Conservation (phyloP, 2,329 filamentous ascomycete genomes). For the Clarireedia monteithiana region DNA sequence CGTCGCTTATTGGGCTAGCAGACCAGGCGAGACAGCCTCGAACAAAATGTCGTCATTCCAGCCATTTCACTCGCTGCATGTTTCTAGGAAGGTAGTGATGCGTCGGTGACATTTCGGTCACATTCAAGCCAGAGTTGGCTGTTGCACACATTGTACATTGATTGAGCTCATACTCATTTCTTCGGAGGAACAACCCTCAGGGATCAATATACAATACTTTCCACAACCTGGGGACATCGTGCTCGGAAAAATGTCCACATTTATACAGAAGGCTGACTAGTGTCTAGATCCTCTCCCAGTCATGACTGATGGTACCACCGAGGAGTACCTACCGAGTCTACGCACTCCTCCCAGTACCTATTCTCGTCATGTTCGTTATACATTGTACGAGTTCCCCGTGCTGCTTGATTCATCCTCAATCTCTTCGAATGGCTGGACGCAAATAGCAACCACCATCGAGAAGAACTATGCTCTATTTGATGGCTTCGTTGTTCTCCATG, state of each 20-base stretch:
- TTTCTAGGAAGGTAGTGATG: not conserved
- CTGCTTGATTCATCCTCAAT: slow-evolving; percentile 66
- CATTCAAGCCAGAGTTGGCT: not conserved
- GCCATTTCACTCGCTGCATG: not conserved
- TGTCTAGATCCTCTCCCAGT: slow-evolving; percentile 27
- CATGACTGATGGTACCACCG: slow-evolving; percentile 19
- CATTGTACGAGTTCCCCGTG: slow-evolving; percentile 59
- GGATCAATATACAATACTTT: no score
- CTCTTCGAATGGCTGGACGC: slow-evolving; percentile 61
- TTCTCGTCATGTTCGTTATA: slow-evolving; percentile 57
- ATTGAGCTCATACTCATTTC: not conserved
- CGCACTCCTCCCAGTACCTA: slow-evolving; percentile 58
- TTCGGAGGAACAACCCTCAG: no score
- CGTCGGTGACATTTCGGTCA: not conserved
- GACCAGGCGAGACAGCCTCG: not conserved
- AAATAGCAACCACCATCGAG: slow-evolving; percentile 51
- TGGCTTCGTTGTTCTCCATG: slow-evolving; percentile 65
- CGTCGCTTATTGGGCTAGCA: not conserved
- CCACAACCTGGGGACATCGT: not conserved
- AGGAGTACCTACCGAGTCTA: slow-evolving; percentile 24
- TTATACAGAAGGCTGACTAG: not conserved
- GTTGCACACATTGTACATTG: slow-evolving; percentile 1
- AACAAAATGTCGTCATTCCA: not conserved
- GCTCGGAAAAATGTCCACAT: not conserved
- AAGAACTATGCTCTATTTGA: slow-evolving; percentile 64